Base-by-base conservation (phyloP, 352 stramenopile genomes). In the Globisporangium cederbergense region DNA sequence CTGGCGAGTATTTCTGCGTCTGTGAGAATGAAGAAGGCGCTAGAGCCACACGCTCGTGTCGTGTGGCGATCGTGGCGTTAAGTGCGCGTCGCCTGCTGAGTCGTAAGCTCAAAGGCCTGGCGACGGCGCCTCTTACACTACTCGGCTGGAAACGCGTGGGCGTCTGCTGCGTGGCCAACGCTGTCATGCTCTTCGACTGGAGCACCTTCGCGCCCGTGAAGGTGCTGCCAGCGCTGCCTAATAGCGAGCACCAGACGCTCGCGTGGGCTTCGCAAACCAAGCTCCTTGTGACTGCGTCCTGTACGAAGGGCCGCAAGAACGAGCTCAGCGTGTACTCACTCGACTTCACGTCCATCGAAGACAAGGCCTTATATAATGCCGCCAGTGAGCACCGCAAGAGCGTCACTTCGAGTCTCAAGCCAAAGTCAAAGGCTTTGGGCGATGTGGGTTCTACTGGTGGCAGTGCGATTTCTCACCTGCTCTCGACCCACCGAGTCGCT, bases 11-110 rank as follows among this genome's bases (percentile, higher is more conserved):
- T 62, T 77, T 73, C 59, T 91, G 81, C 61, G 74, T 77, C 18
- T 89, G 78, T 47, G 70, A 79, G 49, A 89, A 91, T 54, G 82
- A 91, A 52, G 82, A 91, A 60, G 79, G 82, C 7, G 57, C 18
- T 0, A 64, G 68, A 5, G 75, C 59, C 40, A 79, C 79, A 16
- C 58, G 68, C 28, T 62, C 60, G 2, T 82, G 71, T 22, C 71
- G 65, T 7, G 74, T 90, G 4, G 58, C 68, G 30, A 49, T 81
- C 43, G 64, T 70, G 47, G 46, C 40, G 7, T 51, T 90, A 16
- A 42, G 18, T 16, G 60, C 76, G 0, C 67, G 64, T 42, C 58
- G 62, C 1, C 20, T 80, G 0, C 57, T 58, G 22, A 72, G 45
- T 25, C 73, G 72, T 10, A 70, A 71, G 36, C 58, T 88, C 51